Evolutionary conservation across 2,329 filamentous ascomycete species (phyloP).

Genomic region (Sporothrix euskadiensis): DNA sequence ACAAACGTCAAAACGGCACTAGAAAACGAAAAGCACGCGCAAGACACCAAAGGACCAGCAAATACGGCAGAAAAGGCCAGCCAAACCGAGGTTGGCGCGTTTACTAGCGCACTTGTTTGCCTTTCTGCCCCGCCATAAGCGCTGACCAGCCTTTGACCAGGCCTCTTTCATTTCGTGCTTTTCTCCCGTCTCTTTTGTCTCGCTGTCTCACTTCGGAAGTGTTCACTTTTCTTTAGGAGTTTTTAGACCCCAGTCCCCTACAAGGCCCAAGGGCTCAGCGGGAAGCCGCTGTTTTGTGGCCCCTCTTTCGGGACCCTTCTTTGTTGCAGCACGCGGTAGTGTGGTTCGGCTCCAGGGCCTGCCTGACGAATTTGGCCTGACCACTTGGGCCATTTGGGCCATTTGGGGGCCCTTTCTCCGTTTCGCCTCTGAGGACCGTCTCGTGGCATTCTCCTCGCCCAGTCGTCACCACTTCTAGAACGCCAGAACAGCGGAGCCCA

Average conservation of each 20-base stretch:
- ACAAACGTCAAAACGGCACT: neutral
- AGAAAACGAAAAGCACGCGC: slow-evolving; percentile 5
- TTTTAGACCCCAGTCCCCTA: neutral
- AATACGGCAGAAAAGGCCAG: neutral
- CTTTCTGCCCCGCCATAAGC: neutral
- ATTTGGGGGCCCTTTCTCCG: neutral
- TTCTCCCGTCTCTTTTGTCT: neutral
- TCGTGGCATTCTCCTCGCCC: neutral
- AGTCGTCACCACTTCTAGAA: neutral
- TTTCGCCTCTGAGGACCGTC: slow-evolving; percentile 17
- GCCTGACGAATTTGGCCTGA: neutral
- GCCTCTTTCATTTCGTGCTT: neutral
- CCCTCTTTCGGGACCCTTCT: slow-evolving; percentile 7
- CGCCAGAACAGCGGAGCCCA: neutral
- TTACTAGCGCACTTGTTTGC: neutral
- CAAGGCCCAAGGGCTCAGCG: neutral
- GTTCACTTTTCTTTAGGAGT: too few species aligned
- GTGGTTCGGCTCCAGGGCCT: neutral
- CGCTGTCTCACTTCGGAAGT: neutral
- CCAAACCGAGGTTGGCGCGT: slow-evolving; percentile 7
- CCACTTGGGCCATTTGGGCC: neutral
- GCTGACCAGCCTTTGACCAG: neutral
- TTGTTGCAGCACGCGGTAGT: slow-evolving; percentile 2
- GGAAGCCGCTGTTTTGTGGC: neutral
- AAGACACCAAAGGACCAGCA: neutral